Evolutionary conservation across 2,329 filamentous ascomycete species (phyloP), one percentile per base, ranked within the genome.

Genomic region (Diaporthe eres): DNA sequence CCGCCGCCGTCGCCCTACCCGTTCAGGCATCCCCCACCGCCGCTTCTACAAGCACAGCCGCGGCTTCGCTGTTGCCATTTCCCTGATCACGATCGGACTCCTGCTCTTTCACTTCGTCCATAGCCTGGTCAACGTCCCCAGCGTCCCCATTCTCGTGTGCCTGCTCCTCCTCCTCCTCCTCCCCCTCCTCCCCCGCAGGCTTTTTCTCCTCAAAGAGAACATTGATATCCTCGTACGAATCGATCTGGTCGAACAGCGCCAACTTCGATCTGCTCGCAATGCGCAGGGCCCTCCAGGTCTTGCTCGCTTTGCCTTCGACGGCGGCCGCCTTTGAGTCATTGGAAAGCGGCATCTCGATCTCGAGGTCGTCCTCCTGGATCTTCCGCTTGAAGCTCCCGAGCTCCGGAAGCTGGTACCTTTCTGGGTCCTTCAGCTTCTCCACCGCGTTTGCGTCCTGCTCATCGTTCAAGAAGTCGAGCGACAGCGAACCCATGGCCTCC

Each of bases 251-350:
- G 83, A 98, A 97, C 28, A 92, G 86, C 60, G 91, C 90, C 78
- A 98, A 89, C 80, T 93, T 94, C 74, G 89, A 92, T 78, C 91
- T 92, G 74, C 94, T 92, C 13, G 95, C 94, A 78, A 98, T 90
- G 71, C 97, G 92, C 77, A 99, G 86, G 7, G 95, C 94, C 79
- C 96, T 91, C 97, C 97, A 99, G 74, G 92, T 94, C 83, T 97
- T 96, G 86, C 95, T 98, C 28, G 93, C 92, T 83, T 97, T 98
- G 74, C 92, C 90, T 78, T 94, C 94, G 10, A 92, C 83, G 28
- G 91, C 88, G 17, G 84, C 84, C 0, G 86, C 85, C 78, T 89
- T 90, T 71, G 90, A 89, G 75, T 89, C 85, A 83, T 90, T 85
- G 86, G 89, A 91, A 74, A 90, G 90, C 13, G 94, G 93, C 89